Percentiles rank a stretch among this genome's conserved stretches.
Evolutionary conservation across 805 yeast genomes (phyloP).

Genomic region (Cephaloascus fragrans): DNA sequence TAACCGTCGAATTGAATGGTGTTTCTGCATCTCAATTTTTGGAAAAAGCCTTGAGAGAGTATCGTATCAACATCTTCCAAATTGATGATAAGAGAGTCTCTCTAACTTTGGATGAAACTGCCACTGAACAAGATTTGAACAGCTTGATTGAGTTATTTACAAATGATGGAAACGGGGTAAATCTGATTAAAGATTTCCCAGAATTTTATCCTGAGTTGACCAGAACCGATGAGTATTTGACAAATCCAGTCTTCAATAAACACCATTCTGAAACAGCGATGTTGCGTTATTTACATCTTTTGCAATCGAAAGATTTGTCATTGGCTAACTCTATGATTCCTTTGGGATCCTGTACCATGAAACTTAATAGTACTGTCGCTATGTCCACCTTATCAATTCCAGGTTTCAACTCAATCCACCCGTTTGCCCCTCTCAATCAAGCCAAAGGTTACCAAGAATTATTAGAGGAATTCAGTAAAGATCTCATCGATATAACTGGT

Average conservation of each 20-base stretch:
- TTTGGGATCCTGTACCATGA: slow-evolving; percentile 97
- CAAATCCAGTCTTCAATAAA: slow-evolving; percentile 71
- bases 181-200: slow-evolving; percentile 28
- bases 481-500: slow-evolving; percentile 87
- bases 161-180: slow-evolving; percentile 14
- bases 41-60: slow-evolving; percentile 43
- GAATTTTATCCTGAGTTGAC: slow-evolving; percentile 34
- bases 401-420: slow-evolving; percentile 81
- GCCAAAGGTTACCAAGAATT: slow-evolving; percentile 80
- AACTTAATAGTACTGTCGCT: slow-evolving; percentile 88
- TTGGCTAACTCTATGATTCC: slow-evolving; percentile 97
- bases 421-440: slow-evolving; percentile 85
- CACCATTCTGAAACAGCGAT: slow-evolving; percentile 94
- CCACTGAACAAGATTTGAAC: slow-evolving; percentile 49
- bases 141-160: slow-evolving; percentile 55
- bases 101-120: slow-evolving; percentile 88
- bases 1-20: slow-evolving; percentile 51
- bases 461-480: slow-evolving; percentile 67
- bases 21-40: slow-evolving; percentile 48
- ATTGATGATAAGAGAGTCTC: slow-evolving; percentile 54
- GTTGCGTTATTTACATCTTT: slow-evolving; percentile 77
- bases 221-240: slow-evolving; percentile 52
- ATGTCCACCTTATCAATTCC: slow-evolving; percentile 96
- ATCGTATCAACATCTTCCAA: slow-evolving; percentile 70
- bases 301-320: slow-evolving; percentile 84